Evolutionary conservation across 352 stramenopile species (phyloP).

Genomic region (Phytophthora foliorum): DNA sequence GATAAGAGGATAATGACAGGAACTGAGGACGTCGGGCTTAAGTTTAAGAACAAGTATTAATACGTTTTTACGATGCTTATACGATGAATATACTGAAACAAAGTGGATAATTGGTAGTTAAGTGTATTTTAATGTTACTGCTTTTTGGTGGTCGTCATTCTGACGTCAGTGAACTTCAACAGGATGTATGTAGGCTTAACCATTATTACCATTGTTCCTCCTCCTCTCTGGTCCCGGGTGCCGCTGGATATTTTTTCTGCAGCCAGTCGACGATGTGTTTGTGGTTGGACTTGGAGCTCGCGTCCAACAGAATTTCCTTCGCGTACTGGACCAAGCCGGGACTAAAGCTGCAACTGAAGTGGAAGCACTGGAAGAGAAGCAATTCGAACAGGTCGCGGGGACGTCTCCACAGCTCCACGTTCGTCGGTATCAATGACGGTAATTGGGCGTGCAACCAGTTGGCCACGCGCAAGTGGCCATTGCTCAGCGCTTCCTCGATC

Average conservation of each 20-base stretch:
- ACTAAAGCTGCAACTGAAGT: constrained; percentile 18
- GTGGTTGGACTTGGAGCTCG: constrained; percentile 28
- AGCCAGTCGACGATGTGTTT: constrained; percentile 17
- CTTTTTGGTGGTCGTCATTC: constrained; percentile 11
- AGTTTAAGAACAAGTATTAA: constrained; percentile 9
- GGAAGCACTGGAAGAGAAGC: constrained; percentile 20
- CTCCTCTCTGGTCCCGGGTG: background rate
- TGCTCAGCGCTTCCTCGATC: constrained; percentile 20
- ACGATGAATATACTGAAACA: background rate
- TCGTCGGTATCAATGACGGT: background rate
- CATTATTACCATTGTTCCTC: constrained; percentile 14
- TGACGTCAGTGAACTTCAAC: constrained; percentile 1
- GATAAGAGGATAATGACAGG: constrained; percentile 2
- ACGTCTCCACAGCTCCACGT: constrained; percentile 12
- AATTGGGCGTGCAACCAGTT: constrained; percentile 9
- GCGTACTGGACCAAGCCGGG: background rate
- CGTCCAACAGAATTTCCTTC: constrained; percentile 3
- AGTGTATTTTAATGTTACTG: background rate
- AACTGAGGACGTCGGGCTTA: constrained; percentile 7
- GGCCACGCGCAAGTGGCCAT: constrained; percentile 17
- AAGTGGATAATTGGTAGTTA: background rate
- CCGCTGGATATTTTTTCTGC: constrained; percentile 7
- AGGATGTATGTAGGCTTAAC: too few relatives aligned
- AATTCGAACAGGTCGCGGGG: constrained; percentile 9
- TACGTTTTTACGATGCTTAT: background rate